Evolutionary conservation across 2,329 filamentous ascomycete species (phyloP).

Genomic region (Fusarium nygamai): DNA sequence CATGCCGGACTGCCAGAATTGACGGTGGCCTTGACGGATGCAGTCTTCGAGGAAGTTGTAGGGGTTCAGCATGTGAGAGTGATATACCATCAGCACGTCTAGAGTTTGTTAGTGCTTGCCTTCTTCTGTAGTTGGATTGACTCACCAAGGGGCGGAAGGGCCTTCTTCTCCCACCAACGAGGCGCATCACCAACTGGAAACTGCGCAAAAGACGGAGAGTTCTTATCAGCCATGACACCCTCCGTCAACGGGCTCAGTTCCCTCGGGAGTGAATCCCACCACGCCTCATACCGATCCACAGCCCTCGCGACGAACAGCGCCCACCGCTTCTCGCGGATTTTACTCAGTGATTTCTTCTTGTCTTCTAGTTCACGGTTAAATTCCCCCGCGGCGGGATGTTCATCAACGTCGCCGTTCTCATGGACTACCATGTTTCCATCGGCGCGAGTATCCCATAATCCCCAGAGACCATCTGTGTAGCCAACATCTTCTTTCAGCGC

Average conservation of each 20-base stretch:
- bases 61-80: conserved; percentile 76
- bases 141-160: conserved; percentile 39
- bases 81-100: conserved; percentile 80
- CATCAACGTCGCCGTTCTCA: conserved; percentile 25
- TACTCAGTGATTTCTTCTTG: conserved; percentile 50
- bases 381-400: background rate
- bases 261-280: conserved; percentile 57
- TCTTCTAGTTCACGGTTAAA: conserved; percentile 40
- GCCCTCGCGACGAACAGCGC: conserved; percentile 71
- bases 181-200: conserved; percentile 1
- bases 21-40: conserved; percentile 23
- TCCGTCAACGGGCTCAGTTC: conserved; percentile 17
- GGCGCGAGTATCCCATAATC: conserved; percentile 59
- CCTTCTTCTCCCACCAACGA: conserved; percentile 26
- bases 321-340: conserved; percentile 74
- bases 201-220: background rate
- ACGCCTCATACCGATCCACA: conserved; percentile 69
- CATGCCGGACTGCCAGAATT: conserved; percentile 65
- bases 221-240: background rate
- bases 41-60: conserved; percentile 54
- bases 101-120: background rate
- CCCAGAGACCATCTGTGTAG: conserved; percentile 69
- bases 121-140: background rate
- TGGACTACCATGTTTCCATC: conserved; percentile 14
- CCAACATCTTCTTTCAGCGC: conserved; percentile 69